These are phyloP conservation scores for Suhomyces pyralidae DNA, from an alignment of 805 yeast species.

Conservation along the genomic window DNA sequence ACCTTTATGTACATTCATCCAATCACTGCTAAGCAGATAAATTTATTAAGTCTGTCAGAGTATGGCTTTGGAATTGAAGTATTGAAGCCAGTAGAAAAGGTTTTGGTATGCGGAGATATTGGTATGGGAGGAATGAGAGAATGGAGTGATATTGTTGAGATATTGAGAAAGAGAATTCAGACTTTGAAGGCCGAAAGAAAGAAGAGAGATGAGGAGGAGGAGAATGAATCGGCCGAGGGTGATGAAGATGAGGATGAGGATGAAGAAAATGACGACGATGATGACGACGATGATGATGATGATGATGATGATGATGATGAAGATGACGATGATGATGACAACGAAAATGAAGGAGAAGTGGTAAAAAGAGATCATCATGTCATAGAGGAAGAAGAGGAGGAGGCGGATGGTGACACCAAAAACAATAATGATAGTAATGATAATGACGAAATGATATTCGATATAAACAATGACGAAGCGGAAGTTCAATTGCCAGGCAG, in stretches of 20 bases:
- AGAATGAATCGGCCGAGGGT: conserved; percentile 24
- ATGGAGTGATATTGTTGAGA: conserved; percentile 46
- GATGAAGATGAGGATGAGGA: conserved; percentile 36
- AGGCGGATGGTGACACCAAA: background rate
- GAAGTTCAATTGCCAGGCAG: background rate
- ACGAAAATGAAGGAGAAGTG: conserved; percentile 17
- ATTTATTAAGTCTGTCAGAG: conserved; percentile 30
- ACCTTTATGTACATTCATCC: conserved; percentile 49
- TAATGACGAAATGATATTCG: conserved; percentile 19
- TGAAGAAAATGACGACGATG: conserved; percentile 31
- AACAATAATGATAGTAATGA: conserved; percentile 6
- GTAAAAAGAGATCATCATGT: conserved; percentile 2
- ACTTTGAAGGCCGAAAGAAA: conserved; percentile 26
- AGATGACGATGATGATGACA: conserved; percentile 35
- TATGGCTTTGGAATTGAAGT: conserved; percentile 43
- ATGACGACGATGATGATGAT: conserved; percentile 37
- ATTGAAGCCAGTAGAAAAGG: conserved; percentile 46
- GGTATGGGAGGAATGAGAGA: conserved; percentile 53
- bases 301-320: conserved; percentile 39
- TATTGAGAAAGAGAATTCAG: conserved; percentile 33
- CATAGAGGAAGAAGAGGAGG: conserved; percentile 3
- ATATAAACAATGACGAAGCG: conserved; percentile 15
- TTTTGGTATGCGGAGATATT: conserved; percentile 46
- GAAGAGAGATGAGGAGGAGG: conserved; percentile 13
- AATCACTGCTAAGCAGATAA: conserved; percentile 39